These are phyloP conservation scores for Mycena vitilis DNA, from an alignment of 768 basidiomycete genomes.

Conservation along the genomic window DNA sequence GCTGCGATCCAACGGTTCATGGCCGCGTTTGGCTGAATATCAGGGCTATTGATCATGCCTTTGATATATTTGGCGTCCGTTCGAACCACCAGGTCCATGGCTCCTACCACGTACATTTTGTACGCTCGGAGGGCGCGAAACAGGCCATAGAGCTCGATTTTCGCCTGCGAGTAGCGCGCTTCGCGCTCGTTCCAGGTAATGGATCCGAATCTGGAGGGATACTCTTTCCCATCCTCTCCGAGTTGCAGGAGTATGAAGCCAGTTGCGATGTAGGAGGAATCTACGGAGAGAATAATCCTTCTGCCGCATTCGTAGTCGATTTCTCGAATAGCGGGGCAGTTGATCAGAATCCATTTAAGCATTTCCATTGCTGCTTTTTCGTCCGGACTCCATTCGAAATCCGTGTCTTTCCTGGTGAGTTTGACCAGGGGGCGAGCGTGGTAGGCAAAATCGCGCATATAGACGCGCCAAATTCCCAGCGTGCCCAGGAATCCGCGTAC, in stretches of 20 bases:
- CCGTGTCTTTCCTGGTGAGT: neutral
- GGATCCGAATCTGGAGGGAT: neutral
- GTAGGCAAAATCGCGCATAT: neutral
- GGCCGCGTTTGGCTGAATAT: neutral
- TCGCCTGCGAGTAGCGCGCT: neutral
- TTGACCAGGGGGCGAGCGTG: no score
- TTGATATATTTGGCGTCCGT: neutral
- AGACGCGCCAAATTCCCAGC: neutral
- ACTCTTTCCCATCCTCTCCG: neutral
- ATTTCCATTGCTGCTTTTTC: neutral
- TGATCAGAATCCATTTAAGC: neutral
- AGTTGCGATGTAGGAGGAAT: neutral
- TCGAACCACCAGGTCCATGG: neutral
- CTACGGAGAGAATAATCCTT: neutral
- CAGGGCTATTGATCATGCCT: neutral
- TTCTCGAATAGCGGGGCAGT: neutral
- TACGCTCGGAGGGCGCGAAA: neutral
- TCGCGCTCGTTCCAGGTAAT: neutral
- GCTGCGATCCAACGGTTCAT: neutral
- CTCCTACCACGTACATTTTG: neutral
- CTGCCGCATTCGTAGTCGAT: neutral
- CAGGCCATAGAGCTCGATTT: neutral
- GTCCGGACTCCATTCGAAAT: neutral
- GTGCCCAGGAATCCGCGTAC: no score
- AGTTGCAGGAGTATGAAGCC: neutral